Conservation (phyloP, 164 flowering plant species). For the Aristolochia californica region DNA sequence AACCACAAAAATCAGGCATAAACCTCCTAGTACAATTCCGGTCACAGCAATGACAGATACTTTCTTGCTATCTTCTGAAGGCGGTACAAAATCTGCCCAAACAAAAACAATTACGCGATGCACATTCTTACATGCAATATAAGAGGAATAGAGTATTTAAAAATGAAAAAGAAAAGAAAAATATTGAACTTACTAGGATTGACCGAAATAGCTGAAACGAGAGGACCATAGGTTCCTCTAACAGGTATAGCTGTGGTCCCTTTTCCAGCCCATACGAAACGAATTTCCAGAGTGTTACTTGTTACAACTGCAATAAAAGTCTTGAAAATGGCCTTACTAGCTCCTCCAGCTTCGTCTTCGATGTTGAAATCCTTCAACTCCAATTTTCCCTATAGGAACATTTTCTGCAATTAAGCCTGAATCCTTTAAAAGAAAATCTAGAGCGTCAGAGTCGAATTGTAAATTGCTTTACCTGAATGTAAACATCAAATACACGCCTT, state of each 20-base stretch:
- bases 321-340: constrained; percentile 10
- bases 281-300: constrained; percentile 26
- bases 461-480: constrained; percentile 40
- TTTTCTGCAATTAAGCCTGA: not conserved
- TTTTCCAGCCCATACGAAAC: constrained; percentile 37
- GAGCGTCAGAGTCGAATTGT: no score
- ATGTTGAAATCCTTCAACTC: constrained; percentile 32
- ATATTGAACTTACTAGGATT: constrained; percentile 14
- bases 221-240: constrained; percentile 42
- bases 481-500: constrained; percentile 58
- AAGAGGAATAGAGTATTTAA: not conserved
- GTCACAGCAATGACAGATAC: constrained; percentile 22
- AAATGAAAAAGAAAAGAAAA: not conserved
- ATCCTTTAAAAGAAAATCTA: not conserved
- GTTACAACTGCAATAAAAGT: constrained; percentile 20
- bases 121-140: not conserved
- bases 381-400: constrained; percentile 18
- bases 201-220: constrained; percentile 38
- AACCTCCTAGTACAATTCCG: constrained; percentile 24
- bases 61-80: constrained; percentile 14
- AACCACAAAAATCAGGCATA: constrained; percentile 11
- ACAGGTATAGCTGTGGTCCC: constrained; percentile 29
- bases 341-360: constrained; percentile 27
- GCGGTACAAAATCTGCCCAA: constrained; percentile 14
- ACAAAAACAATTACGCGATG: not conserved